Evolutionary conservation across 1,284 basidiomycete species (phyloP).

Genomic region (Agaricales sp.): DNA sequence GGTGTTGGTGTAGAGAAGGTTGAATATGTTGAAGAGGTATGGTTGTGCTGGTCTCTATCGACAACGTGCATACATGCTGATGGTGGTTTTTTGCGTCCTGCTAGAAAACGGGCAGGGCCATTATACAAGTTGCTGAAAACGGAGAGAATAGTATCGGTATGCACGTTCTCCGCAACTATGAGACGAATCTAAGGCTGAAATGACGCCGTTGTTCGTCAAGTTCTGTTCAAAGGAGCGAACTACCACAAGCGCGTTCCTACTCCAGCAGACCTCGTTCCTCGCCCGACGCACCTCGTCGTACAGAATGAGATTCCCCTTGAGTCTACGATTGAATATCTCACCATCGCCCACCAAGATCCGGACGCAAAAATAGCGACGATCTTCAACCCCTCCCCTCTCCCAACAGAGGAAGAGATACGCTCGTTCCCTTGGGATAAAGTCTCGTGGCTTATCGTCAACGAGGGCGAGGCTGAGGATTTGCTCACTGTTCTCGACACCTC

Average conservation of each 20-base stretch:
- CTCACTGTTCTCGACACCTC: conserved; percentile 16
- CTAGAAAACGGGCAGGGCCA: conserved; percentile 44
- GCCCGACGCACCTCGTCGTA: conserved; percentile 35
- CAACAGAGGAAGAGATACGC: conserved; percentile 24
- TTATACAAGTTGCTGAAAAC: conserved; percentile 42
- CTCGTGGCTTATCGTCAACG: conserved; percentile 45
- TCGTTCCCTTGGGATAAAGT: conserved; percentile 38
- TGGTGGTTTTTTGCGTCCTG: too few species aligned
- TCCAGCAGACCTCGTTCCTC: conserved; percentile 17
- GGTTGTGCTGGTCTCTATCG: conserved; percentile 7
- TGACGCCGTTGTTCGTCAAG: conserved; percentile 23
- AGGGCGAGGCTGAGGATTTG: conserved; percentile 34
- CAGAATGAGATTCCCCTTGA: conserved; percentile 46
- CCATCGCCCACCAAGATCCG: conserved; percentile 15
- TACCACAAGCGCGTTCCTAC: conserved; percentile 22
- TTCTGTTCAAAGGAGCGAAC: conserved; percentile 48
- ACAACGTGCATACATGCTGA: background rate
- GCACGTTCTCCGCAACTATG: conserved; percentile 11
- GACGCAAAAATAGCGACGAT: conserved; percentile 20
- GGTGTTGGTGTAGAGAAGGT: conserved; percentile 30
- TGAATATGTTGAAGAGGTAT: conserved; percentile 26
- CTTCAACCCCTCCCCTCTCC: conserved; percentile 49
- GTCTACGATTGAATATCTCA: conserved; percentile 29
- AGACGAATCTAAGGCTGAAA: background rate
- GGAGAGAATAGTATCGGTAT: conserved; percentile 52